phyloP scores from a whole-genome alignment of 148 eudicot species.

The Pharnaceum exiguum region DNA sequence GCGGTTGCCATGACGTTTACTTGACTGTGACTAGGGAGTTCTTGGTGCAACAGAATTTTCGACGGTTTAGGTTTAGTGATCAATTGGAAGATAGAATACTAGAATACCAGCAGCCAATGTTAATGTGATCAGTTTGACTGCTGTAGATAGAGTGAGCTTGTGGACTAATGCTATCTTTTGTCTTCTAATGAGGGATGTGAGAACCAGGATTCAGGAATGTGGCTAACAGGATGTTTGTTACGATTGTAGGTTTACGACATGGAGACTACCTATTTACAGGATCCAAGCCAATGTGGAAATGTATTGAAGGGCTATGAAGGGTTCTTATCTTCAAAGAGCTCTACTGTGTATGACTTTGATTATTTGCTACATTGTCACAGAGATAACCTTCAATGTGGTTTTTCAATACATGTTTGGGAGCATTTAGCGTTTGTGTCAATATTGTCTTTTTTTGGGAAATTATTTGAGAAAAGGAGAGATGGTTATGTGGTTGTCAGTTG shows the following conservation, averaged over 20 bases:
- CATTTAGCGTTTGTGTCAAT: not conserved
- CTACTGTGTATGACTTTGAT: constrained; percentile 50
- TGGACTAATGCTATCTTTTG: not conserved
- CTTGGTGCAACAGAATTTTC: too few species aligned
- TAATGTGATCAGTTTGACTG: too few species aligned
- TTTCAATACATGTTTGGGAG: not conserved
- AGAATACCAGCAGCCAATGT: too few species aligned
- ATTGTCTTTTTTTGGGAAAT: not conserved
- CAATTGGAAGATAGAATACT: too few species aligned
- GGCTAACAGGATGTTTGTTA: constrained; percentile 9
- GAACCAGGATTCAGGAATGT: not conserved
- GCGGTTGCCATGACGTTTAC: too few species aligned
- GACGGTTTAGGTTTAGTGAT: too few species aligned
- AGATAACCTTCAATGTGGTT: not conserved
- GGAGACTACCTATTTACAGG: constrained; percentile 93
- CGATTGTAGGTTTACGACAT: constrained; percentile 74
- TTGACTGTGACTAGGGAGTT: too few species aligned
- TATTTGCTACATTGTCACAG: constrained; percentile 5
- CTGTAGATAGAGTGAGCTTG: too few species aligned
- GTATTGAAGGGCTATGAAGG: constrained; percentile 96
- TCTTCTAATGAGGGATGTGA: not conserved
- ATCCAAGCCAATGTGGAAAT: constrained; percentile 92
- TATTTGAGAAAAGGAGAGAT: not conserved
- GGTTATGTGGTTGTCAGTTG: not conserved
- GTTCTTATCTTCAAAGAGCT: constrained; percentile 83